Evolutionary conservation across 2,329 filamentous ascomycete genomes (phyloP), one percentile per base, ranked within the genome.

Genomic region (Aspergillus sp.): DNA sequence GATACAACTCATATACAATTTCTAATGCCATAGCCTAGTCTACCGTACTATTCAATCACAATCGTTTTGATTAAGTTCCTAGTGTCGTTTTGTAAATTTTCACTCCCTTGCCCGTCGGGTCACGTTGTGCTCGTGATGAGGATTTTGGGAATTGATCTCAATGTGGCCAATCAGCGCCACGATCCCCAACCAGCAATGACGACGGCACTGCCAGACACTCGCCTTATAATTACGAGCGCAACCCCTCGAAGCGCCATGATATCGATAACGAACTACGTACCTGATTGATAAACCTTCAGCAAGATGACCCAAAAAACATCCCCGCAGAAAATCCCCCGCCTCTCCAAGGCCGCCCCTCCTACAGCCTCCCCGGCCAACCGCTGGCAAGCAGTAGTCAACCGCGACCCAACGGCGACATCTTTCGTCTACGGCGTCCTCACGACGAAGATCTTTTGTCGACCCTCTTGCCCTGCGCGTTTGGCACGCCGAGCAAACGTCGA

Each of bases 371-470:
- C 70, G 47, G 51, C 73, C 47, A 61, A 68, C 47, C 71, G 77
- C 58, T 77, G 77, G 77, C 69, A 70, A 63, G 80, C 80, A 57
- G 71, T 82, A 44, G 70, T 74, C 47, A 72, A 69, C 54, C 77
- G 80, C 49, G 77, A 82, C 59, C 53, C 74, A 27, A 68, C 71
- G 19, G 76, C 77, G 19, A 75, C 77, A 51, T 70, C 70, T 30
- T 86, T 86, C 69, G 75, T 85, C 60, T 86, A 86, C 72, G 78
- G 74, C 17, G 82, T 86, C n/a, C 75, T 77, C 53, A 82, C 81
- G 0, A 86, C 83, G 3, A 76, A 74, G 45, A 83, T 84, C 51
- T 85, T 82, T 68, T 86, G 83, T 64, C 78, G 82, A 1, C 82
- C 82, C 2, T 81, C 77, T 3, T 86, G 83, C 56, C 75, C 79